Evolutionary conservation across 2,329 filamentous ascomycete genomes (phyloP).

Genomic region (Hypomyces rosellus): DNA sequence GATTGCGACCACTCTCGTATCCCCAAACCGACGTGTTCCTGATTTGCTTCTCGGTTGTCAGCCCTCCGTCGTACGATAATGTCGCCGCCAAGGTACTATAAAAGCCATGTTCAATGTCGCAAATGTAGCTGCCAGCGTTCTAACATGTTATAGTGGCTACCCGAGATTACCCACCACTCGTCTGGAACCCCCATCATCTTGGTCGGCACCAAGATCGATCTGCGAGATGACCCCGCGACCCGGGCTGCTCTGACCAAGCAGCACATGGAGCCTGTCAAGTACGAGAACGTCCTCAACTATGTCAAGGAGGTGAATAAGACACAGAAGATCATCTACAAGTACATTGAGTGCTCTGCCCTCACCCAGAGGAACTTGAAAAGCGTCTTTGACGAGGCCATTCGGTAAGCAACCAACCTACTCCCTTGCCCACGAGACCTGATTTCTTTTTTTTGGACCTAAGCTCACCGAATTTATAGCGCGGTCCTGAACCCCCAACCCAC

Average conservation of each 20-base stretch:
- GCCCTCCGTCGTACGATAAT: slow-evolving; percentile 97
- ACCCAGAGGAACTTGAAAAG: slow-evolving; percentile 97
- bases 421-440: not conserved
- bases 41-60: slow-evolving; percentile 98
- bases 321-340: slow-evolving; percentile 76
- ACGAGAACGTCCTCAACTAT: slow-evolving; percentile 80
- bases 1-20: slow-evolving; percentile 90
- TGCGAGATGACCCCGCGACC: slow-evolving; percentile 81
- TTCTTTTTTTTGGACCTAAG: not conserved
- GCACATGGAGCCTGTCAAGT: slow-evolving; percentile 95
- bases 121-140: slow-evolving; percentile 8
- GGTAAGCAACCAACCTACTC: slow-evolving; percentile 52
- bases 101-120: not conserved
- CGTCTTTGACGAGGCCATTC: slow-evolving; percentile 96
- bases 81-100: slow-evolving; percentile 85
- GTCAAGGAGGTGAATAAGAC: slow-evolving; percentile 63
- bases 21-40: slow-evolving; percentile 98
- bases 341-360: slow-evolving; percentile 93
- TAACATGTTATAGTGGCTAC: slow-evolving; percentile 66
- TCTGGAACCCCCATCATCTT: slow-evolving; percentile 94
- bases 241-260: slow-evolving; percentile 78
- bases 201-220: slow-evolving; percentile 93
- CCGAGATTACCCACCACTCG: slow-evolving; percentile 95
- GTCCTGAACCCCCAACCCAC: slow-evolving; percentile 63
- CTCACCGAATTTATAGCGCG: slow-evolving; percentile 43